Conservation (phyloP, 2,329 filamentous ascomycete species). For the Colletotrichum ledebouriae region DNA sequence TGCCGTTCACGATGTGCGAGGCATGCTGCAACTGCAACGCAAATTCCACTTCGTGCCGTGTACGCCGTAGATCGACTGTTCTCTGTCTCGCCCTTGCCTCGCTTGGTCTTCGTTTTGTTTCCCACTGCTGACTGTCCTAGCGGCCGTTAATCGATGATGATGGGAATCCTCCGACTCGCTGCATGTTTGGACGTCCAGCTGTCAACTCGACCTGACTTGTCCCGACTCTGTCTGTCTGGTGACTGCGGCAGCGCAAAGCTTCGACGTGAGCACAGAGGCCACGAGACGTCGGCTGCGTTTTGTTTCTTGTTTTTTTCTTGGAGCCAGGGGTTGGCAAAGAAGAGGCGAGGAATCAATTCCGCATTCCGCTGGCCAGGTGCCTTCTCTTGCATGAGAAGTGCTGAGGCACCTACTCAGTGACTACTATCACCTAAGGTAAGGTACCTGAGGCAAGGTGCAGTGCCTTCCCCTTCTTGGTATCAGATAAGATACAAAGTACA, state of each 20-base stretch:
- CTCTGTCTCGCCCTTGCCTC: not conserved
- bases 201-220: constrained; percentile 22
- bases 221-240: constrained; percentile 9
- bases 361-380: not conserved
- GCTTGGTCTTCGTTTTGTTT: not conserved
- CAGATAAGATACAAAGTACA: not conserved
- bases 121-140: not conserved
- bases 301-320: constrained; percentile 5
- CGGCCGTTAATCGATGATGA: constrained; percentile 2
- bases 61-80: not conserved
- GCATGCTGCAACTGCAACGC: constrained; percentile 1
- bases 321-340: constrained; percentile 24
- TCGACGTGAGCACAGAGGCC: constrained; percentile 27
- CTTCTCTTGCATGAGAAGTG: constrained; percentile 24
- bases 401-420: not conserved
- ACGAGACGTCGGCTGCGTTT: constrained; percentile 18
- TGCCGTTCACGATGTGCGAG: not conserved
- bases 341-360: not conserved
- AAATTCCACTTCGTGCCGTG: not conserved
- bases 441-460: too few relatives aligned
- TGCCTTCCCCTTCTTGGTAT: not conserved
- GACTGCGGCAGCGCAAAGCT: constrained; percentile 19
- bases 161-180: not conserved
- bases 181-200: constrained; percentile 16
- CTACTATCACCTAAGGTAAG: not conserved